Evolutionary conservation across 768 basidiomycete species (phyloP), one percentile per base, ranked within the genome.

Genomic region (Dioszegia crocea): DNA sequence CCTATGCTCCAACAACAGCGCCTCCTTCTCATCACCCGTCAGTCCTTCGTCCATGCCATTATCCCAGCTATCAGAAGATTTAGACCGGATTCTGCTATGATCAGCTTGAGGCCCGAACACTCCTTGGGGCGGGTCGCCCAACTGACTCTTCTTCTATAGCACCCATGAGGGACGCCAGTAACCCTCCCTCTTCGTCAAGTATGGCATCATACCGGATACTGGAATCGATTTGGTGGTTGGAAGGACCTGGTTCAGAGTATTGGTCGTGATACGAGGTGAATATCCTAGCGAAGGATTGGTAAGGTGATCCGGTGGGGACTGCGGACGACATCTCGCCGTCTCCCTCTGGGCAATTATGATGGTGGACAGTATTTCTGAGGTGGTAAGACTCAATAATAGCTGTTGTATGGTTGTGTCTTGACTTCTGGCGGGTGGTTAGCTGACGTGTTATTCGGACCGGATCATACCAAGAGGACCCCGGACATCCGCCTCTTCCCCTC

Each of bases 191-290:
- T 44, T 70, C 68, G 41, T 73, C 71, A 39, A 73, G 33, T 4
- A 73, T 61, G 12, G 58, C 68, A 57, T 73, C 68, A 27, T 60
- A 62, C 19, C 61, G 64, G 21, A 73, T 54, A 17, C 66, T 61
- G 3, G 57, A 54, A 47, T 70, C 71, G 16, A 73, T 63, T 40
- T 66, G 64, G 24, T 45, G 36, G 21, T 57, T 60, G 14, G 71
- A 73, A 21, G 71, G 66, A 17, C 71, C 71, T 16, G 70, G 62
- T 53, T 64, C 60, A 24, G 64, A 52, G 64, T 73, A 67, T 38
- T 70, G 66, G 30, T 62, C 61, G 29, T 73, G 71, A 33, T 70
- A 73, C n/a, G 66, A 62, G 2, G 63, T 60, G 36, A 70, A 56
- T 14, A 64, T 57, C 50, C 66, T 62, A 14, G 71, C 68, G 59